These are phyloP conservation scores for Lasiodiplodia theobromae DNA, from an alignment of 2,329 filamentous ascomycete genomes.

Conservation along the genomic window DNA sequence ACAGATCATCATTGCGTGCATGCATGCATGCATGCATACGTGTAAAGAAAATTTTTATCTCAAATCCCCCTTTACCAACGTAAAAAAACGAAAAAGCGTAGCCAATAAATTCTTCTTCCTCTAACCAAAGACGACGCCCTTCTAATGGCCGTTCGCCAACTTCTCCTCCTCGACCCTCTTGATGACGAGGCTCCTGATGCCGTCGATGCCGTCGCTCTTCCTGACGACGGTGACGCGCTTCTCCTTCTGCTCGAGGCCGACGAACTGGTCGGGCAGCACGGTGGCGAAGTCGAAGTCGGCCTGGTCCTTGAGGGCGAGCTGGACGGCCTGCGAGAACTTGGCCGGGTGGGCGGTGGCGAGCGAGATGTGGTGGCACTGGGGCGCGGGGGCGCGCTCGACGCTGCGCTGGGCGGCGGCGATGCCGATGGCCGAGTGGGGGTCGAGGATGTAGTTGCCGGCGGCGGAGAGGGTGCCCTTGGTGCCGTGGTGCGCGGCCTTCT, in stretches of 20 bases:
- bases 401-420: slow-evolving; percentile 78
- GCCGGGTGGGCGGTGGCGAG: slow-evolving; percentile 95
- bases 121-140: background rate
- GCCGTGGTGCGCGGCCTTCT: slow-evolving; percentile 50
- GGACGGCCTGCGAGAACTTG: slow-evolving; percentile 89
- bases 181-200: slow-evolving; percentile 77
- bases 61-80: too few relatives aligned
- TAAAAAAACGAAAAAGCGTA: background rate
- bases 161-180: slow-evolving; percentile 67
- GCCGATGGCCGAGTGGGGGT: slow-evolving; percentile 92
- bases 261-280: slow-evolving; percentile 82
- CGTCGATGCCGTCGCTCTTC: slow-evolving; percentile 71
- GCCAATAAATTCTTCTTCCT: background rate
- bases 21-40: background rate
- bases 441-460: slow-evolving; percentile 74
- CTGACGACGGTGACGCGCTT: slow-evolving; percentile 74
- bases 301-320: slow-evolving; percentile 75
- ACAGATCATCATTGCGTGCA: background rate
- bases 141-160: background rate
- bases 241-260: slow-evolving; percentile 78
- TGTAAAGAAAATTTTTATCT: background rate
- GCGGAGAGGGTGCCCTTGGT: slow-evolving; percentile 48
- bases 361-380: slow-evolving; percentile 71
- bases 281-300: slow-evolving; percentile 78
- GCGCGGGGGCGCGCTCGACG: slow-evolving; percentile 52